Evolutionary conservation across 768 basidiomycete genomes (phyloP).

Genomic region (Lentinula detonsa): DNA sequence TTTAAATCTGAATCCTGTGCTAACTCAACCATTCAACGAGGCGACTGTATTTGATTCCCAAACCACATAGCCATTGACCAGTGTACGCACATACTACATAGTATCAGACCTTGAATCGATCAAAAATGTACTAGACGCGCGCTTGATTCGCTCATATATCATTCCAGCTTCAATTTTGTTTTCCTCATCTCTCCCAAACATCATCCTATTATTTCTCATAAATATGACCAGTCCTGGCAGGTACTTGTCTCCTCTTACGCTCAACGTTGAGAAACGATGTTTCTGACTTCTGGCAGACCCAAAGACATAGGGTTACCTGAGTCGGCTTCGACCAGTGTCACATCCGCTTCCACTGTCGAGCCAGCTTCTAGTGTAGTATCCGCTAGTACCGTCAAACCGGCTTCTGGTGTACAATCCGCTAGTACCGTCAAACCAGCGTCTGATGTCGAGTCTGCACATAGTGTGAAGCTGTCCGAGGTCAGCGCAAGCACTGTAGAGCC

Average conservation of each 20-base stretch:
- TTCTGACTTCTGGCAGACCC: not conserved
- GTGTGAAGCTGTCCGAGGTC: not conserved
- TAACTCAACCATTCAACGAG: too few relatives aligned
- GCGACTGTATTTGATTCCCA: too few relatives aligned
- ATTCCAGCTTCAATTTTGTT: not conserved
- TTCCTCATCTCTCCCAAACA: not conserved
- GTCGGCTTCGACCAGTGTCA: not conserved
- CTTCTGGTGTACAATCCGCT: not conserved
- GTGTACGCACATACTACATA: too few relatives aligned
- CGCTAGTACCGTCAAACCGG: not conserved
- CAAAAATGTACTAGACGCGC: not conserved
- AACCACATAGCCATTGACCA: too few relatives aligned
- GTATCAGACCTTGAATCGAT: too few relatives aligned
- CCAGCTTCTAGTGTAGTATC: not conserved
- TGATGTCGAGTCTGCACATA: not conserved
- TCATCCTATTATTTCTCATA: not conserved
- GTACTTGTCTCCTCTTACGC: not conserved
- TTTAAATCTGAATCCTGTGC: too few relatives aligned
- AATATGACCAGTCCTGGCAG: not conserved
- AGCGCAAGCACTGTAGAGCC: not conserved
- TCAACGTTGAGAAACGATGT: not conserved
- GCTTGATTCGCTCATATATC: not conserved
- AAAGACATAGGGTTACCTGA: conserved; percentile 2
- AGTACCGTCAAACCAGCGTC: not conserved
- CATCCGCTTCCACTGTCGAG: not conserved